phyloP scores from a whole-genome alignment of 805 yeast genomes.

The Kazachstania kunashirensis region DNA sequence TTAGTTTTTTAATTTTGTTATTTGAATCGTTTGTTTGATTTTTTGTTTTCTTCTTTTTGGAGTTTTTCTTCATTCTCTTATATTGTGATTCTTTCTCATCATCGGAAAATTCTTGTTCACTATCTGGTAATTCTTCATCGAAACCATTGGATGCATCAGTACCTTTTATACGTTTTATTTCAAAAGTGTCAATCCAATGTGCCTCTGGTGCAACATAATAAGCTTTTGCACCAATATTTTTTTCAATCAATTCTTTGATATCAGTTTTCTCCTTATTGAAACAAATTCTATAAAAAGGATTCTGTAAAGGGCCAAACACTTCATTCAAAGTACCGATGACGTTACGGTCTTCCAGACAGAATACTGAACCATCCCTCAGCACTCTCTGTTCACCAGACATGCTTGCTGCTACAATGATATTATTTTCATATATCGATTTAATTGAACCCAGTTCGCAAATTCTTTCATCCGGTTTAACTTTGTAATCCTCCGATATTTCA shows the following conservation, averaged over 20 bases:
- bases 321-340: constrained; percentile 75
- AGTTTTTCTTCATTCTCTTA: constrained; percentile 54
- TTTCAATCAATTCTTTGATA: constrained; percentile 18
- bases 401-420: constrained; percentile 60
- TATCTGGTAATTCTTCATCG: constrained; percentile 89
- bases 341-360: constrained; percentile 65
- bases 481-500: constrained; percentile 55
- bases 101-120: constrained; percentile 91
- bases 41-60: constrained; percentile 38
- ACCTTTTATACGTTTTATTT: constrained; percentile 64
- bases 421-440: constrained; percentile 58
- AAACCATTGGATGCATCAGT: constrained; percentile 91
- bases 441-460: constrained; percentile 66
- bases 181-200: constrained; percentile 66
- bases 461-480: constrained; percentile 48
- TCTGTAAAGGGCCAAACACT: constrained; percentile 77
- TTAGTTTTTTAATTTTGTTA: constrained; percentile 5
- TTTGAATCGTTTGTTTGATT: constrained; percentile 9
- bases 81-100: constrained; percentile 78
- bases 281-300: constrained; percentile 72
- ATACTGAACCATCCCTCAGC: constrained; percentile 67
- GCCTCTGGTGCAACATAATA: constrained; percentile 76
- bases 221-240: constrained; percentile 45
- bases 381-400: constrained; percentile 79
- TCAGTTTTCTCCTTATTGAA: constrained; percentile 29